Evolutionary conservation across 2,329 filamentous ascomycete genomes (phyloP), one percentile per base, ranked within the genome.

Genomic region (Pyrenophora tritici-repentis): DNA sequence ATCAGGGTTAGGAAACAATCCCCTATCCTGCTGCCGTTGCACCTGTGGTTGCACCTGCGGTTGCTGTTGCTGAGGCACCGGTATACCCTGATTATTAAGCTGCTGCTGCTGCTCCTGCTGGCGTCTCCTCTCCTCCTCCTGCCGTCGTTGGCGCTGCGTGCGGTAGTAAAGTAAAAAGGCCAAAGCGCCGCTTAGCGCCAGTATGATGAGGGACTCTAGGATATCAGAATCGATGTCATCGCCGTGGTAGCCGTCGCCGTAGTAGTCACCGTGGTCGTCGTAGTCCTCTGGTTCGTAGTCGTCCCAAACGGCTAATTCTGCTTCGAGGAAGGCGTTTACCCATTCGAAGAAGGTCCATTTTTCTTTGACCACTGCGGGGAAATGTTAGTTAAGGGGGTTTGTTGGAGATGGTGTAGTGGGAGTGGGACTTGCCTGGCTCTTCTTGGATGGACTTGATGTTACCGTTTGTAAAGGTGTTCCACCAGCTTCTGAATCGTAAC

Each of bases 401-500:
- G 18, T n/a, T 5, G 6, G 16, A 33, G 2, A 10, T 24, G 16
- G 12, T 32, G 14, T 32, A 18, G 1, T 12, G 17, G 26, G 13
- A 18, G 1, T 12, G 17, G 26, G 13, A 9, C 84, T 78, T 83
- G 93, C 90, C 82, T 64, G 89, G 88, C 57, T 97, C 93, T 59
- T 96, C 90, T 64, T 90, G 87, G 42, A 97, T 97, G 13, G 89
- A 91, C 66, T 97, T 96, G 56, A 97, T 84, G 16, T 87, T 85
- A n/a, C 94, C 94, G 67, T 92, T 85, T 0, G 91, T 96, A 56
- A 97, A 78, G 0, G 88, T 91, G 64, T 97, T 97, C 94, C 94
- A 99, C 63, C 90, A 94, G 70, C 91, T 96, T 53, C 92, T 84
- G 44, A 88, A 77, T 9, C 93, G 82, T 52, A 99, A 79, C 73